Percentiles rank a stretch among this genome's conserved stretches.
Conservation (phyloP, 495 filamentous ascomycete genomes). For the Symbiotaphrina buchneri region DNA sequence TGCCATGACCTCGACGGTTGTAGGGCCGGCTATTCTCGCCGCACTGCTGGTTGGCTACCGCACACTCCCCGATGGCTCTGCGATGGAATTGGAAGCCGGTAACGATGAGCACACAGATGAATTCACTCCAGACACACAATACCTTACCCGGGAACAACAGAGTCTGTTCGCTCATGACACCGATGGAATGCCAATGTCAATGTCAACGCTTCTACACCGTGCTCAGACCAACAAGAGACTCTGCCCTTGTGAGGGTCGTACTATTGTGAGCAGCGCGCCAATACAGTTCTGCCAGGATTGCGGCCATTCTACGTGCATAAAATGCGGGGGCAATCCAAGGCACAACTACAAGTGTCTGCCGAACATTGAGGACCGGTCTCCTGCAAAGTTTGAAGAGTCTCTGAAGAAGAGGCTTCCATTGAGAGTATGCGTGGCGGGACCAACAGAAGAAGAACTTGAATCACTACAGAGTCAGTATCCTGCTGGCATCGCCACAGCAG, state of each 20-base stretch:
- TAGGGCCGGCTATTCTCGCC: slow-evolving; percentile 35
- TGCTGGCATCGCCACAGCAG: not conserved
- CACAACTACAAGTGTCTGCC: slow-evolving; percentile 21
- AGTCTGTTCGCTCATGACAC: slow-evolving; percentile 1
- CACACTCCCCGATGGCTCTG: slow-evolving; percentile 10
- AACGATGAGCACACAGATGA: too few species aligned
- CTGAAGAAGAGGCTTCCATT: slow-evolving; percentile 24
- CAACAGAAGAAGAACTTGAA: slow-evolving; percentile 12
- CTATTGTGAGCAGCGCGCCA: slow-evolving; percentile 11
- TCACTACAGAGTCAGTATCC: slow-evolving; percentile 5
- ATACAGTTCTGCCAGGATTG: slow-evolving; percentile 29
- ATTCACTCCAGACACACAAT: not conserved
- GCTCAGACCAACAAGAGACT: slow-evolving; percentile 18
- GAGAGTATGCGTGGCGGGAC: slow-evolving; percentile 16
- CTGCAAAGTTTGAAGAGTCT: slow-evolving; percentile 23
- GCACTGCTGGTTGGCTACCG: slow-evolving; percentile 23
- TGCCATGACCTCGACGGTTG: slow-evolving; percentile 61
- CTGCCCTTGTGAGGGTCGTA: slow-evolving; percentile 34
- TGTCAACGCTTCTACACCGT: too few species aligned
- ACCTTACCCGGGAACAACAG: slow-evolving; percentile 3
- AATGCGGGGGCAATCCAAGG: slow-evolving; percentile 30
- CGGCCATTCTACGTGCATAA: slow-evolving; percentile 27
- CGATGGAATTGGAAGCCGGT: not conserved
- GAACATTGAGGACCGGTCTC: slow-evolving; percentile 8
- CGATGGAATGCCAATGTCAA: too few species aligned